phyloP scores from a whole-genome alignment of 2,329 filamentous ascomycete genomes.

The Drechslerella dactyloides region DNA sequence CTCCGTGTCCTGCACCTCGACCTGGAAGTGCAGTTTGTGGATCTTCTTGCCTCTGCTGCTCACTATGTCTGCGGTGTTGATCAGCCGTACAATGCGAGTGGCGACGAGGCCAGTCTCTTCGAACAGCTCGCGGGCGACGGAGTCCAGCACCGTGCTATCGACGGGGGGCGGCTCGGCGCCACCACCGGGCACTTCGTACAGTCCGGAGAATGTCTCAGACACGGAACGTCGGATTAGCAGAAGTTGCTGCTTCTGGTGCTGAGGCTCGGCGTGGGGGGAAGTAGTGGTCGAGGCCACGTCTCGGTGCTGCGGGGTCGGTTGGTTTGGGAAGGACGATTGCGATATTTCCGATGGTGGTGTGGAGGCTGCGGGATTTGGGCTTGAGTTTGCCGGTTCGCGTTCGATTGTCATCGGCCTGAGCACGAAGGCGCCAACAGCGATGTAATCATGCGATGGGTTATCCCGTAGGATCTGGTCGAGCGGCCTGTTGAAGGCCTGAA shows the following conservation, averaged over 20 bases:
- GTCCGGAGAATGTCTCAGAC: constrained; percentile 58
- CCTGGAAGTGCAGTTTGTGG: constrained; percentile 53
- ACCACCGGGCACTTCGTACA: constrained; percentile 65
- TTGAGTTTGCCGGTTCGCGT: too few species aligned
- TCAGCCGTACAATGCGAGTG: constrained; percentile 59
- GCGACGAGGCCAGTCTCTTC: constrained; percentile 64
- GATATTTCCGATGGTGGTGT: neutral
- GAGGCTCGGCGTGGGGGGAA: constrained; percentile 14
- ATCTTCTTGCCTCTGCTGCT: constrained; percentile 43
- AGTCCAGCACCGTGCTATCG: constrained; percentile 62
- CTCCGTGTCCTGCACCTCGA: constrained; percentile 51
- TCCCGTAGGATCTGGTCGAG: neutral
- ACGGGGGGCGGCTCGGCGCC: constrained; percentile 58
- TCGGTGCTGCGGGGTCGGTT: neutral
- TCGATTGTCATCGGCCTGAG: neutral
- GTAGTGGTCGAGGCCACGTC: neutral
- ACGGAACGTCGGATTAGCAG: constrained; percentile 61
- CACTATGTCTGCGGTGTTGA: constrained; percentile 55
- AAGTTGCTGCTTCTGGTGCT: constrained; percentile 49
- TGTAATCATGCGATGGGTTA: neutral
- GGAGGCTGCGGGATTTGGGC: neutral
- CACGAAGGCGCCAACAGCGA: constrained; percentile 9
- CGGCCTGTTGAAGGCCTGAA: neutral
- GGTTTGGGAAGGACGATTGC: constrained; percentile 6
- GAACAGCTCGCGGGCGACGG: constrained; percentile 62